Percentiles rank a stretch among this genome's conserved stretches.
Conservation (phyloP, 2,329 filamentous ascomycete genomes). For the Aspergillus fijiensis region DNA sequence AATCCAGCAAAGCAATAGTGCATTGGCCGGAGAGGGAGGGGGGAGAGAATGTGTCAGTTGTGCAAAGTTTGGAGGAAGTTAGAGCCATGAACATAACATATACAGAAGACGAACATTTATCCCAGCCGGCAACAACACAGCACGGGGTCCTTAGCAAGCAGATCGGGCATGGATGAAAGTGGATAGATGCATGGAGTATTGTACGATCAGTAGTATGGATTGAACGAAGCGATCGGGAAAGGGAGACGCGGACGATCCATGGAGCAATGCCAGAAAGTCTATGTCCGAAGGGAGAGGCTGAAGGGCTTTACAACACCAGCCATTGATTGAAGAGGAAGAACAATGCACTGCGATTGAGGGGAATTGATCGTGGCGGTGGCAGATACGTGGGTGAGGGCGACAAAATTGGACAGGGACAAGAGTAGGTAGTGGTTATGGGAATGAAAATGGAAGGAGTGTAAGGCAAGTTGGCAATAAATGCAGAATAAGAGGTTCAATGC, state of each 20-base stretch:
- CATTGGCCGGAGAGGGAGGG: neutral
- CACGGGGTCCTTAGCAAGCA: neutral
- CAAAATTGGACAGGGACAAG: neutral
- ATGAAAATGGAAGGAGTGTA: neutral
- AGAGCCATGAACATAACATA: neutral
- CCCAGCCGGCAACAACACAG: neutral
- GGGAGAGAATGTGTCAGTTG: neutral
- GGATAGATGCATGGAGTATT: neutral
- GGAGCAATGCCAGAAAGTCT: neutral
- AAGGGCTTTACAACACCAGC: neutral
- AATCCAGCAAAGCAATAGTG: neutral
- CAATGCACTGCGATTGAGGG: neutral
- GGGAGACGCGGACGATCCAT: neutral
- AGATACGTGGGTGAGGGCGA: neutral
- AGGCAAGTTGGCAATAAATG: no score
- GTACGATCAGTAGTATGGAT: neutral
- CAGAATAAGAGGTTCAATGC: no score
- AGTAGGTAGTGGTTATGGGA: neutral
- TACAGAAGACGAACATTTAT: neutral
- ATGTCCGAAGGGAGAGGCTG: neutral
- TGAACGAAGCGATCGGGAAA: neutral
- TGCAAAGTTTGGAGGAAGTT: neutral
- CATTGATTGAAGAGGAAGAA: slow-evolving; percentile 2
- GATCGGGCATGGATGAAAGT: neutral
- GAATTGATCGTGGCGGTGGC: neutral